A percentile compares a stretch with the other conserved stretches of the same genome.
These are phyloP conservation scores for Raddia guianensis DNA, from an alignment of 176 grass and related monocot species.

Conservation along the genomic window DNA sequence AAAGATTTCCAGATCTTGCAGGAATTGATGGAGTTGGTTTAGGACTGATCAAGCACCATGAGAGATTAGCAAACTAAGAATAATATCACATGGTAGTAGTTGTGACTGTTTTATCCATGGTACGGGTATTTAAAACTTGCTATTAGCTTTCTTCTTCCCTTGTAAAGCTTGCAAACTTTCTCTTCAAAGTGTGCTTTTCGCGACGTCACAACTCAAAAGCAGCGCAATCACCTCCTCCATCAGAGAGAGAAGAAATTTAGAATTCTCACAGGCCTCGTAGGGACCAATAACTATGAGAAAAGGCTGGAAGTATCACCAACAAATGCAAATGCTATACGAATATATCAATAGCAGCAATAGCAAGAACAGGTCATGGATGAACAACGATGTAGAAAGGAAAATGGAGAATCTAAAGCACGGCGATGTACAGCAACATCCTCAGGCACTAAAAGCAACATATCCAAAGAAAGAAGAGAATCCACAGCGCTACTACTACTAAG, in stretches of 20 bases:
- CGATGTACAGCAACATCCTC: not conserved
- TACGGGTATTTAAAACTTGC: not conserved
- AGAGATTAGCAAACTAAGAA: slow-evolving; percentile 73
- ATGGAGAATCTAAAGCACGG: not conserved
- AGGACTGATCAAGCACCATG: slow-evolving; percentile 72
- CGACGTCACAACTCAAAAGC: too few relatives aligned
- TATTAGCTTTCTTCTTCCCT: too few relatives aligned
- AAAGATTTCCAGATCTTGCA: slow-evolving; percentile 27
- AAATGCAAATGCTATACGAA: too few relatives aligned
- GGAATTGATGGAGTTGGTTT: slow-evolving; percentile 86
- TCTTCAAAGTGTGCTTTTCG: too few relatives aligned
- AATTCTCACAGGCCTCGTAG: too few relatives aligned
- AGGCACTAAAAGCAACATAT: not conserved
- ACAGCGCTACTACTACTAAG: too few relatives aligned
- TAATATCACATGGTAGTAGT: not conserved
- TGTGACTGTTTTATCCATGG: not conserved
- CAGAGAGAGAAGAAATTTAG: too few relatives aligned
- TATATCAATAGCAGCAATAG: not conserved
- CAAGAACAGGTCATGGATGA: not conserved
- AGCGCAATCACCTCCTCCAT: too few relatives aligned
- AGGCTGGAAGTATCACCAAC: too few relatives aligned
- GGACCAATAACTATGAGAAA: too few relatives aligned
- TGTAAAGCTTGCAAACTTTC: too few relatives aligned
- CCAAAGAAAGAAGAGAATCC: slow-evolving; percentile 17
- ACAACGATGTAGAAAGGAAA: not conserved